Percentiles rank a stretch among this genome's conserved stretches.
phyloP scores from a whole-genome alignment of 805 yeast genomes.

The Candida awuae region DNA sequence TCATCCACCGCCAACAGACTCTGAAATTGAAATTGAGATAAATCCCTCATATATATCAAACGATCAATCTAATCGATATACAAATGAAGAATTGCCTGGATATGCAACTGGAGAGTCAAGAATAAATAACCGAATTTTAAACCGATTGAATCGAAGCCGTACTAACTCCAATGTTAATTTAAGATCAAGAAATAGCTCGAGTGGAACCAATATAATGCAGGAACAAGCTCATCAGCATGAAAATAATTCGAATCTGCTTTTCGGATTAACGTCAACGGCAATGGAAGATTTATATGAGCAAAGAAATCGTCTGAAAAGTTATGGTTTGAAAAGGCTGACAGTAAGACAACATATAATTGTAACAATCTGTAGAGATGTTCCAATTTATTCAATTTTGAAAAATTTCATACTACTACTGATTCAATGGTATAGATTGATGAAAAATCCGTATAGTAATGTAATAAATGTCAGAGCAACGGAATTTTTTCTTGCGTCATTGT shows the following conservation, averaged over 20 bases:
- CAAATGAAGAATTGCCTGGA: background rate
- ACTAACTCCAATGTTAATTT: background rate
- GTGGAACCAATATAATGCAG: background rate
- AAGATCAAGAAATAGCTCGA: background rate
- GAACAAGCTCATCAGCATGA: background rate
- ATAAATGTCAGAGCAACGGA: slow-evolving; percentile 68
- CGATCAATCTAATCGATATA: background rate
- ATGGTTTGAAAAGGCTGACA: slow-evolving; percentile 64
- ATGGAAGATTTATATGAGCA: slow-evolving; percentile 22
- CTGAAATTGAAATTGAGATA: slow-evolving; percentile 21
- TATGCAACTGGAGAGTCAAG: background rate
- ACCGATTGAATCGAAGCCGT: background rate
- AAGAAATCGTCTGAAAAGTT: slow-evolving; percentile 37
- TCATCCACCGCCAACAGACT: slow-evolving; percentile 34
- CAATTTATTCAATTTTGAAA: slow-evolving; percentile 35
- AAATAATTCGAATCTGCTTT: slow-evolving; percentile 8
- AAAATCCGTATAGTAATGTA: slow-evolving; percentile 20
- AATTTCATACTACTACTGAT: slow-evolving; percentile 21
- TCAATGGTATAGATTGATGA: slow-evolving; percentile 22
- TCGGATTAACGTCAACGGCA: slow-evolving; percentile 24
- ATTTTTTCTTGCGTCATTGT: slow-evolving; percentile 73
- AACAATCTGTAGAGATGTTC: slow-evolving; percentile 72
- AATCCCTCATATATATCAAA: background rate
- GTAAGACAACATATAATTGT: slow-evolving; percentile 70
- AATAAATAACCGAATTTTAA: background rate